Evolutionary conservation across 805 yeast genomes (phyloP), one percentile per base, ranked within the genome.

Genomic region (Candida coquimbonensis): DNA sequence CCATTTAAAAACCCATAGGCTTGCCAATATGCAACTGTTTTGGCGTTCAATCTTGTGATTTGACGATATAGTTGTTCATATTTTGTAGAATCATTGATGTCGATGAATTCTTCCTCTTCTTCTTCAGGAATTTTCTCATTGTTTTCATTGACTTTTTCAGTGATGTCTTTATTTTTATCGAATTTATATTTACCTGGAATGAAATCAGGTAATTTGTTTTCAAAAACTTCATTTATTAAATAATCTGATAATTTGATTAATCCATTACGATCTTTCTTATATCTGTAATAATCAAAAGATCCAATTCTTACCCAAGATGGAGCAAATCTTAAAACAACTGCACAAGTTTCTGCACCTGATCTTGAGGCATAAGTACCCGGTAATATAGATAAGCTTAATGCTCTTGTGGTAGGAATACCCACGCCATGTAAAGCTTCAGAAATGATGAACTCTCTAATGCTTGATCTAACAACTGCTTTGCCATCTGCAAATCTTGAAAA

Each of bases 401-500:
- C 96, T 44, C 98, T 70, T 0, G 96, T 83, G 0, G 95, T 71
- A 3, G 97, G 96, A 7, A 91, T 81, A 0, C 93, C 90, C 25
- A 93, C 75, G 2, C 87, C 83, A 59, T 84, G 63, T 43, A 93
- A 67, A 26, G 87, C 79, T 59, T 93, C 98, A 5, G 93, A 82
- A 1, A 86, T 83, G 41, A 91, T 72, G 49, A 86, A 90, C 61
- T 91, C 99, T 33, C 98, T 71, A 34, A 93, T 79, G 40, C 95
- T 81, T 2, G 97, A 88, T 49, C 96, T 67, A 31, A 91, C 57
- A 7, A 89, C 95, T 0, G 98, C 97, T 59, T 87, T 88, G 5
- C 99, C 99, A 65, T 91, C 99, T 0, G 96, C 98, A 71, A 90
- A 91, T 49, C 99, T 74, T 0, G 96, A 85, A 62, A 75, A 91